Conservation (phyloP, 108 stramenopile genomes). For the Chaetoceros muelleri region DNA sequence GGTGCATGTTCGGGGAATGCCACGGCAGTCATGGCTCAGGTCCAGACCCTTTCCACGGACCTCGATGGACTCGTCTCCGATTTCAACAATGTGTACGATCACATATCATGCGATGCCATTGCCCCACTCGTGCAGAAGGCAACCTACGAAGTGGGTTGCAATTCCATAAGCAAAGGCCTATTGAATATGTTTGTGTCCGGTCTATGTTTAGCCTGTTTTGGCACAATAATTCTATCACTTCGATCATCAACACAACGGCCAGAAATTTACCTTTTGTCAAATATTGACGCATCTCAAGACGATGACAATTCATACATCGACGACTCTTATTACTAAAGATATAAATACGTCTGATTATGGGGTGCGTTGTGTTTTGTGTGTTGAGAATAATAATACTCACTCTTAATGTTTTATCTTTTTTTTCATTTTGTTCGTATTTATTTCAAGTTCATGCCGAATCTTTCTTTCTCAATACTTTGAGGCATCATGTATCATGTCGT, state of each 20-base stretch:
- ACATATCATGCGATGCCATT: neutral
- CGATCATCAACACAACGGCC: neutral
- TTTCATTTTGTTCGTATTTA: too few species aligned
- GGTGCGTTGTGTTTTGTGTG: too few species aligned
- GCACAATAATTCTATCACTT: neutral
- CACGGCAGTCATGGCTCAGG: neutral
- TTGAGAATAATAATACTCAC: too few species aligned
- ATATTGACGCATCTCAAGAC: neutral
- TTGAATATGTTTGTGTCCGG: neutral
- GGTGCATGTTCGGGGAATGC: neutral
- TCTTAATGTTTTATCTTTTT: too few species aligned
- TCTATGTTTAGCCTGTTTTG: neutral
- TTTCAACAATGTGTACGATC: neutral
- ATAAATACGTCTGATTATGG: too few species aligned
- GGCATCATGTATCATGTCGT: too few species aligned
- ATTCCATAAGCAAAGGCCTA: neutral
- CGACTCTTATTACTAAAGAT: too few species aligned
- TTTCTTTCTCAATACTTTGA: too few species aligned
- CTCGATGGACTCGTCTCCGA: neutral
- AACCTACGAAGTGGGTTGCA: neutral
- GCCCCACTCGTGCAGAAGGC: neutral
- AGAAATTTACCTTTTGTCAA: neutral
- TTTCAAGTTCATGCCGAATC: too few species aligned
- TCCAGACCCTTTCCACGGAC: neutral
- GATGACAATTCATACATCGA: neutral